Percentiles rank a stretch among this genome's conserved stretches.
These are phyloP conservation scores for Aspergillus fructus DNA, from an alignment of 2,329 filamentous ascomycete genomes.

Conservation along the genomic window DNA sequence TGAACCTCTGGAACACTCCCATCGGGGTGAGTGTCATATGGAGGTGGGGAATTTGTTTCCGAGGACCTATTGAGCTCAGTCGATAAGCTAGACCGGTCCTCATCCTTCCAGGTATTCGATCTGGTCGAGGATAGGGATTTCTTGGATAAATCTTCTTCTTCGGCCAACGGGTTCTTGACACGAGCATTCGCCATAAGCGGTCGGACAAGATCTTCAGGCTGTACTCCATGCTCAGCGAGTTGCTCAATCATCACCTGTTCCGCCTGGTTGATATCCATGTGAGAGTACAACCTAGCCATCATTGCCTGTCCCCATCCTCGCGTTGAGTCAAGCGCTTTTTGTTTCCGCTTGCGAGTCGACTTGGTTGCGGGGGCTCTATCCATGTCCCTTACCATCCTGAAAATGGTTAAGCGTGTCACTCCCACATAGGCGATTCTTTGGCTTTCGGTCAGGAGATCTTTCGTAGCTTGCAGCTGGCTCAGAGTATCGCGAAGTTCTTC, in stretches of 20 bases:
- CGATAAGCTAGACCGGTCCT: slow-evolving; percentile 32
- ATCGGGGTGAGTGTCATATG: slow-evolving; percentile 57
- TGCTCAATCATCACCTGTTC: slow-evolving; percentile 99
- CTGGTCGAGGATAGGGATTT: slow-evolving; percentile 38
- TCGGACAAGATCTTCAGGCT: slow-evolving; percentile 78
- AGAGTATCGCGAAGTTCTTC: slow-evolving; percentile 84
- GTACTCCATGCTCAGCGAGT: slow-evolving; percentile 85
- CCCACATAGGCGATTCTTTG: slow-evolving; percentile 97
- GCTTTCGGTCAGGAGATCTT: slow-evolving; percentile 89
- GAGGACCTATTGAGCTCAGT: slow-evolving; percentile 34
- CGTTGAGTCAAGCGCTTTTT: slow-evolving; percentile 70
- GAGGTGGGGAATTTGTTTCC: slow-evolving; percentile 55
- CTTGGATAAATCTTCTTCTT: slow-evolving; percentile 37
- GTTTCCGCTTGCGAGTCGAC: slow-evolving; percentile 69
- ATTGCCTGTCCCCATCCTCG: slow-evolving; percentile 98
- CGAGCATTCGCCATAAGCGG: slow-evolving; percentile 87
- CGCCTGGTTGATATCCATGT: slow-evolving; percentile 88
- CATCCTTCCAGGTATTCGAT: slow-evolving; percentile 26
- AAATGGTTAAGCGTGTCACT: slow-evolving; percentile 76
- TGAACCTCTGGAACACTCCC: slow-evolving; percentile 76
- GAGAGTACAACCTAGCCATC: slow-evolving; percentile 89
- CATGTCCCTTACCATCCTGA: slow-evolving; percentile 70
- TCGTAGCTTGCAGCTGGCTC: slow-evolving; percentile 91
- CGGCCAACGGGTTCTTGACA: slow-evolving; percentile 87
- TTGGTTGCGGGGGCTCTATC: slow-evolving; percentile 61